Evolutionary conservation across 148 eudicot species (phyloP), one percentile per base, ranked within the genome.

Genomic region (Tetragonia tetragonoides): DNA sequence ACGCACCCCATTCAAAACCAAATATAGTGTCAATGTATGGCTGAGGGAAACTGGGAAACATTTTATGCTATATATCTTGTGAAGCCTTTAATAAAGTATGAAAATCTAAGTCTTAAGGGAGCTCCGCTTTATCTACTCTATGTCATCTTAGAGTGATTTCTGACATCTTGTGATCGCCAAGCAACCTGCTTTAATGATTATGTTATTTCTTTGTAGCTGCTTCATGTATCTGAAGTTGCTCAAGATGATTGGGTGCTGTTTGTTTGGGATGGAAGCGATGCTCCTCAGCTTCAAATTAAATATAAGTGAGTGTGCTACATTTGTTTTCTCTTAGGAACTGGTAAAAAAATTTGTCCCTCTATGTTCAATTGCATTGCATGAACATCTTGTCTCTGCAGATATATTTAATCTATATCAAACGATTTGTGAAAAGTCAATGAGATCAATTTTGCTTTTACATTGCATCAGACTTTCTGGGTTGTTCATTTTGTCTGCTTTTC

Each of bases 231-330:
- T 77, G 89, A 86, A 88, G 87, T 88, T 24, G 64, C 73, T 41
- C 42, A 86, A 70, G 88, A 84, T 79, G 87, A 89, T 74, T 83
- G 86, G 92, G 77, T 91, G 85, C 84, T 91, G 67, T 89, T 87
- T 84, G 81, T 90, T 75, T 95, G 99, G 99, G 97, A 95, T 87
- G 99, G 99, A 82, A 90, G 87, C 67, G 99, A 95, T 75, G 80
- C 93, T 57, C 97, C 96, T 60, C 87, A 83, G 51, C 88, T 81
- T 80, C 59, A 75, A 57, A 70, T 91, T 51, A 79, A 82, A 59
- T 68, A 85, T 47, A 89, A 86, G 99, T 95, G 75, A 85, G 97
- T 87, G 37, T 47, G n/a, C 61, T 41, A 42, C 5, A 14, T 17
- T 28, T 56, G 41, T 53, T 11, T 14, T 39, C 17, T 61, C 18